A percentile compares a stretch with the other conserved stretches of the same genome.
These are phyloP conservation scores for Asterella californica DNA, from an alignment of 225 moss, liverwort and hornwort genomes.

Conservation along the genomic window DNA sequence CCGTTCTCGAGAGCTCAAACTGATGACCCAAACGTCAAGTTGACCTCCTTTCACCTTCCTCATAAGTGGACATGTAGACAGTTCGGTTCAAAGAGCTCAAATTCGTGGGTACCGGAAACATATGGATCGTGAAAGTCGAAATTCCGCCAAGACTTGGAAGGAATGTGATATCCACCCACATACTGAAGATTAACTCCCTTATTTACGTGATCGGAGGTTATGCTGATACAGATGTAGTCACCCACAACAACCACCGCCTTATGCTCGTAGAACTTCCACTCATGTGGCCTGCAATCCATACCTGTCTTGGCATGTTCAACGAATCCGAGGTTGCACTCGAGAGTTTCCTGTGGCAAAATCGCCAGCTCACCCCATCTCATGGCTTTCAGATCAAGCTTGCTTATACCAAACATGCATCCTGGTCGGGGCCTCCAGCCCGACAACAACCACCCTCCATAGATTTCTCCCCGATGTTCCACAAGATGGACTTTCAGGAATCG, in stretches of 20 bases:
- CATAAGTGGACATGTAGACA: slow-evolving; percentile 6
- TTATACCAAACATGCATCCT: not conserved
- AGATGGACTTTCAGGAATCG: slow-evolving; percentile 5
- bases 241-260: slow-evolving; percentile 12
- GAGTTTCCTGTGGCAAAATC: not conserved
- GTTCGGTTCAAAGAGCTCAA: slow-evolving; percentile 18
- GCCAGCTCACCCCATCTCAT: slow-evolving; percentile 15
- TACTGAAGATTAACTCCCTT: slow-evolving; percentile 21
- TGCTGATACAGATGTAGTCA: slow-evolving; percentile 17
- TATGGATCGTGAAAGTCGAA: slow-evolving; percentile 16
- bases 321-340: slow-evolving; percentile 6
- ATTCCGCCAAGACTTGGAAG: slow-evolving; percentile 14
- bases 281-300: slow-evolving; percentile 13
- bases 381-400: slow-evolving; percentile 1
- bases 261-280: slow-evolving; percentile 13
- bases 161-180: slow-evolving; percentile 17
- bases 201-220: slow-evolving; percentile 11
- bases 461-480: slow-evolving; percentile 11
- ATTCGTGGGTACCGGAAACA: not conserved
- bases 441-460: slow-evolving; percentile 20
- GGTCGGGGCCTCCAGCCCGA: slow-evolving; percentile 1
- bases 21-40: not conserved
- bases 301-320: not conserved
- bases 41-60: not conserved
- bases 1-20: not conserved